These are phyloP conservation scores for Kockiozyma suomiensis DNA, from an alignment of 805 yeast genomes.

Conservation along the genomic window DNA sequence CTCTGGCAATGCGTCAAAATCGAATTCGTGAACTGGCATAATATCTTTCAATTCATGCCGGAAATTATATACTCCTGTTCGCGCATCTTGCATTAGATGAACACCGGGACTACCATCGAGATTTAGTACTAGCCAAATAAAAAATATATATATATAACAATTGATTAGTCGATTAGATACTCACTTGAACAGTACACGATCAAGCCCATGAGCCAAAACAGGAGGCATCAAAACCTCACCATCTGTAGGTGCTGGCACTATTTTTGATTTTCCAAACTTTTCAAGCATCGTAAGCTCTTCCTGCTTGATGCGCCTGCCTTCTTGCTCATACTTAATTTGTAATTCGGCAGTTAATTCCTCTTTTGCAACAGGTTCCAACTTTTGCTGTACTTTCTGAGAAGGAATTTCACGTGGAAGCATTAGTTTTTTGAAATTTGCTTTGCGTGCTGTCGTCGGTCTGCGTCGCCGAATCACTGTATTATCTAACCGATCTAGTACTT, in stretches of 20 bases:
- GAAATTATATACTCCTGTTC: slow-evolving; percentile 74
- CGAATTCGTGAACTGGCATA: slow-evolving; percentile 65
- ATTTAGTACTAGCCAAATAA: no score
- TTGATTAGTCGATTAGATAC: background rate
- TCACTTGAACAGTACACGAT: slow-evolving; percentile 60
- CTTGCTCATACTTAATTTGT: background rate
- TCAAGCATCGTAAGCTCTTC: background rate
- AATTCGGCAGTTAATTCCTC: background rate
- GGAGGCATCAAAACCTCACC: slow-evolving; percentile 27
- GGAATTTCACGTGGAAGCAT: no score
- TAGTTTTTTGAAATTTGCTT: background rate
- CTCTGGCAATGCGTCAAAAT: slow-evolving; percentile 56
- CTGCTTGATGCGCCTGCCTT: background rate
- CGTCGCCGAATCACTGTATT: background rate
- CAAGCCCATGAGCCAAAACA: slow-evolving; percentile 65
- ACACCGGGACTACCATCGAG: slow-evolving; percentile 63
- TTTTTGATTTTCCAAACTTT: background rate
- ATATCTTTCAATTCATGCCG: slow-evolving; percentile 60
- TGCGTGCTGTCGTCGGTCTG: background rate
- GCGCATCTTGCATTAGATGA: slow-evolving; percentile 74
- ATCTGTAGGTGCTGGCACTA: background rate
- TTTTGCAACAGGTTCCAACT: background rate
- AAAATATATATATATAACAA: no score
- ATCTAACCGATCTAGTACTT: background rate
- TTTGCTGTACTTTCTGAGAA: no score